Conservation (phyloP, 805 yeast genomes). For the Cyberlindnera veronae region DNA sequence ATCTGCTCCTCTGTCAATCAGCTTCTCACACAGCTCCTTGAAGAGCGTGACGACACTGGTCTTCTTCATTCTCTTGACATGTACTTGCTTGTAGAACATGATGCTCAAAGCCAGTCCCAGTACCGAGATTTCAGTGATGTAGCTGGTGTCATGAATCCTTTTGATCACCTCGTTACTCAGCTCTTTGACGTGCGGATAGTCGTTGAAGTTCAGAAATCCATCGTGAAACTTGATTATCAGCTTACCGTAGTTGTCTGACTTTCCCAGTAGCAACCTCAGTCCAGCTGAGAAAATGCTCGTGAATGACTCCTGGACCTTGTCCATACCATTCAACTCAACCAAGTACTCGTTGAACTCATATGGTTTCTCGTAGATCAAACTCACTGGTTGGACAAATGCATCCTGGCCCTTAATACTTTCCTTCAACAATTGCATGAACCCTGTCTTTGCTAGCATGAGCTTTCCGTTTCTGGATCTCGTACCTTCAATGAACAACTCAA, state of each 20-base stretch:
- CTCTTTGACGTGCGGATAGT: slow-evolving; percentile 3
- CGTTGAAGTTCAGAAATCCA: slow-evolving; percentile 8
- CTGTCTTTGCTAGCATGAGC: slow-evolving; percentile 22
- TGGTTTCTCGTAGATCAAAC: slow-evolving; percentile 24
- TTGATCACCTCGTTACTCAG: slow-evolving; percentile 13
- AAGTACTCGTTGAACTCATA: slow-evolving; percentile 24
- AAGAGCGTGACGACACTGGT: slow-evolving; percentile 4
- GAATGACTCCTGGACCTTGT: slow-evolving; percentile 24
- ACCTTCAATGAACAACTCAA: slow-evolving; percentile 25
- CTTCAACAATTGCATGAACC: slow-evolving; percentile 19
- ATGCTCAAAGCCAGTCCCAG: slow-evolving; percentile 16
- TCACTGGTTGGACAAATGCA: slow-evolving; percentile 17
- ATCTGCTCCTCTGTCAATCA: slow-evolving; percentile 6
- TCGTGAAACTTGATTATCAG: slow-evolving; percentile 21
- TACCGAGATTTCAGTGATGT: slow-evolving; percentile 20
- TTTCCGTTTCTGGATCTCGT: slow-evolving; percentile 26
- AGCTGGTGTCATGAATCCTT: slow-evolving; percentile 17
- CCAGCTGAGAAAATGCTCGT: slow-evolving; percentile 17
- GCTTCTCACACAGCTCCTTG: slow-evolving; percentile 6
- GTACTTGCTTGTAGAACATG: slow-evolving; percentile 15
- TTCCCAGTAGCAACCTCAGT: slow-evolving; percentile 3
- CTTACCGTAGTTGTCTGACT: slow-evolving; percentile 20
- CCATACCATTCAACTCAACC: slow-evolving; percentile 24
- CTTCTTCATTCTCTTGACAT: slow-evolving; percentile 11
- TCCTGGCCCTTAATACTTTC: slow-evolving; percentile 10